Evolutionary conservation across 2,329 filamentous ascomycete species (phyloP), one percentile per base, ranked within the genome.

Genomic region (Claviceps monticola): DNA sequence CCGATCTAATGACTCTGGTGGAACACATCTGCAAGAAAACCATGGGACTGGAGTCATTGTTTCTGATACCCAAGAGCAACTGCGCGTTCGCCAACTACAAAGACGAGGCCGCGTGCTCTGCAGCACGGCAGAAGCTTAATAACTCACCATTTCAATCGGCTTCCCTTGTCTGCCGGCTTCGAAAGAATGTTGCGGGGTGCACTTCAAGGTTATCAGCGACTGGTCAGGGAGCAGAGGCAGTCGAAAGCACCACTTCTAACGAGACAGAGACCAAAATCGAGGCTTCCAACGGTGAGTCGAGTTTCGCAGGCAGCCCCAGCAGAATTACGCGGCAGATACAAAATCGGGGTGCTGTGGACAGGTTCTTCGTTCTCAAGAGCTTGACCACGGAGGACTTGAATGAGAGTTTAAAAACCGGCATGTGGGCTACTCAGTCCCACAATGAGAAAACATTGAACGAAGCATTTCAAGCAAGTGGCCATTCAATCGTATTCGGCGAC

Each of bases 21-120:
- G 82, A 93, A 54, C 87, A 96, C 64, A 93, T 96, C 53, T 94
- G 87, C 55, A 81, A 80, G 56, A 84, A 90, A 57, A 83, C 88
- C 0, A 77, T 75, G 0, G 79, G 89, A 1, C 80, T 97, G 21
- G 86, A 95, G 64, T 95, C 89, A 46, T 72, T 97, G 0, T 96
- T 97, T 58, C 71, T 97, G 38, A 97, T 97, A 42, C 91, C 90
- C 0, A 96, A 96, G 66, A 96, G 90, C 65, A 96, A 96, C 63
- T 97, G 91, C 62, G 91, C 90, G 0, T 97, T 97, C 70, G 88
- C 95, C 57, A 97, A 97, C 62, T 97, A 94, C 65, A 86, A 83
- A 56, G 85, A 88, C 49, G 89, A 95, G 60, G 70, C 74, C 3
- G 80, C 82, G 5, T 96, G 89, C 62, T 70, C 78, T 6, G 75